phyloP scores from a whole-genome alignment of 202 grass and related monocot genomes.

The Panicum hallii region DNA sequence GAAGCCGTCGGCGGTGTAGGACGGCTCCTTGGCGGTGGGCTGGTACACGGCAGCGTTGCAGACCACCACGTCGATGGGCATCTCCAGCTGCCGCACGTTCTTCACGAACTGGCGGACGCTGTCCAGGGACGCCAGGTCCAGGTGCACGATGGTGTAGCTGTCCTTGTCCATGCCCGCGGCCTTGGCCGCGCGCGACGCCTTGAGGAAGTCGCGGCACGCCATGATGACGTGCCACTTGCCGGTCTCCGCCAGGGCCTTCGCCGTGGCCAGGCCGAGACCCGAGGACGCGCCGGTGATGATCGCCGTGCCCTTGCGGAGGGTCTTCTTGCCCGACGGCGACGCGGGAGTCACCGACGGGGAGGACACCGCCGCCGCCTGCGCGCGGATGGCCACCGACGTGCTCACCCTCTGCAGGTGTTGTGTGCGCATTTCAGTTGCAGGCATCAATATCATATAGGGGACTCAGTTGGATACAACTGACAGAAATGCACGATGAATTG shows the following conservation, averaged over 20 bases:
- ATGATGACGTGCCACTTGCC: conserved; percentile 96
- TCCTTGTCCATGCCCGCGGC: conserved; percentile 81
- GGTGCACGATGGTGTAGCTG: conserved; percentile 85
- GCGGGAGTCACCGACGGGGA: conserved; percentile 55
- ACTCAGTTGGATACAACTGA: not conserved
- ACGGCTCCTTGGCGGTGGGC: conserved; percentile 87
- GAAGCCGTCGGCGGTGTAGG: conserved; percentile 85
- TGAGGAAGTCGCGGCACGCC: conserved; percentile 97
- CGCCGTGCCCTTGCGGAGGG: conserved; percentile 85
- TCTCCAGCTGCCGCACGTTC: conserved; percentile 62
- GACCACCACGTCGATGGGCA: conserved; percentile 85
- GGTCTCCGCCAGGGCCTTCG: conserved; percentile 81
- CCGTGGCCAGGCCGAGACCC: conserved; percentile 84
- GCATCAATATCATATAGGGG: not conserved
- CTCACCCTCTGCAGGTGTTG: conserved; percentile 58
- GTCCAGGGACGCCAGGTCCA: conserved; percentile 90
- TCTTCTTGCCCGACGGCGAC: conserved; percentile 70
- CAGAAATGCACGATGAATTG: not conserved
- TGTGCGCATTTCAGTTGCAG: not conserved
- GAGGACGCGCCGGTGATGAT: conserved; percentile 96
- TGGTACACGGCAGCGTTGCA: conserved; percentile 97
- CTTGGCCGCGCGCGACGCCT: conserved; percentile 82
- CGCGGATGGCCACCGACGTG: conserved; percentile 62
- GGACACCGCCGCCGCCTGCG: conserved; percentile 62
- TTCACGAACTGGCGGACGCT: conserved; percentile 87